Base-by-base conservation (phyloP, 208 protist species). In the Crithidia thermophila region DNA sequence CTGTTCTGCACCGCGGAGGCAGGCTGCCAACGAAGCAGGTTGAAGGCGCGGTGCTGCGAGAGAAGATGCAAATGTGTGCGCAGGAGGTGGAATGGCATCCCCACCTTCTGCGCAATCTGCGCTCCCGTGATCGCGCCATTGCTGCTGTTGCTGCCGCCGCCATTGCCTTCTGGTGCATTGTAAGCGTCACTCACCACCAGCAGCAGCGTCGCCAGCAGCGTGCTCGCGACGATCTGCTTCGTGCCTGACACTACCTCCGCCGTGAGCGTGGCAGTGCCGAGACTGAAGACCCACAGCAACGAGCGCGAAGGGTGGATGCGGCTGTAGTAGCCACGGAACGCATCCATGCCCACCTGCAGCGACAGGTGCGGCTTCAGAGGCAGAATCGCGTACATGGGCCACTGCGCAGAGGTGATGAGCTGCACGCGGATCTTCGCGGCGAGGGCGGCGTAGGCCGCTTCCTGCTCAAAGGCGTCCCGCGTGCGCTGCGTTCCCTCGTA, bases 201-300 rank as follows among this genome's bases (percentile, higher is more conserved):
- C 39, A 95, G 81, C 45, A 95, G 63, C 34, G 75, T 79, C 9
- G 85, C 69, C 57, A 91, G 79, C 9, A 84, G 34, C 0, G 74
- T 87, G 65, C 79, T 82, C 30, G 80, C 82, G 4, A 77, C 51
- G 27, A 95, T 50, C 50, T 91, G 83, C 72, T 88, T 88, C 28
- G 31, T 31, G 10, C 82, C 87, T 0, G 67, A 73, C 1, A 75
- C 73, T 50, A 92, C 79, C 70, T 89, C 70, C 16, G 68, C 81
- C 14, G 61, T 62, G 30, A 93, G 72, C 20, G 47, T 74, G 13
- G 85, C 90, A 9, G 65, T 65, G 23, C 83, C 90, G 20, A 91
- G 76, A 27, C 72, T 70, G 50, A 90, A 79, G 23, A 87, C 75
- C 90, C 90, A 95, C 49, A 57, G 47, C 58, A 95, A 59, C 28